A percentile compares a stretch with the other conserved stretches of the same genome.
Evolutionary conservation across 148 eudicot species (phyloP).

Genomic region (Linanthus parryae): DNA sequence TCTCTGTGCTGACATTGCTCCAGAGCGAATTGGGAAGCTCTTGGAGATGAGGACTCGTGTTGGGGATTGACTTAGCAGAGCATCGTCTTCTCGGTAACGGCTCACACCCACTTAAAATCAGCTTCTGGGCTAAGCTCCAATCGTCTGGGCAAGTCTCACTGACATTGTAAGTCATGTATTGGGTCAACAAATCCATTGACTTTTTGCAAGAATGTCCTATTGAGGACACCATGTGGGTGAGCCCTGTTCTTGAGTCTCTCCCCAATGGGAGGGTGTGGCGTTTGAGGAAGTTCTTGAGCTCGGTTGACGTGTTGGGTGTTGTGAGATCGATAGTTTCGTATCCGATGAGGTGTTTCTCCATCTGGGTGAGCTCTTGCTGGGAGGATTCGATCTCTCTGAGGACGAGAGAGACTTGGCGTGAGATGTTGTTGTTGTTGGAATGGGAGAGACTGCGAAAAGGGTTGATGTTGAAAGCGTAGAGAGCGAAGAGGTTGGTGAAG

Average conservation of each 20-base stretch:
- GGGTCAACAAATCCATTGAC: constrained; percentile 52
- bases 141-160: constrained; percentile 79
- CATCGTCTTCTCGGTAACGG: constrained; percentile 89
- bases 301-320: constrained; percentile 42
- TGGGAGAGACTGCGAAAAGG: constrained; percentile 25
- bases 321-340: constrained; percentile 72
- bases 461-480: constrained; percentile 63
- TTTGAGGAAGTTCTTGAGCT: constrained; percentile 54
- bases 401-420: constrained; percentile 74
- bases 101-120: constrained; percentile 69
- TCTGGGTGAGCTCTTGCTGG: constrained; percentile 68
- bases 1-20: constrained; percentile 66
- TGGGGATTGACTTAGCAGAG: constrained; percentile 54
- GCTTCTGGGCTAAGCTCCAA: constrained; percentile 61
- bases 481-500: constrained; percentile 80
- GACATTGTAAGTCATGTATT: constrained; percentile 62
- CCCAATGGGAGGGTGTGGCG: constrained; percentile 68
- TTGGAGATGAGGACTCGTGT: constrained; percentile 44
- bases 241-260: constrained; percentile 83
- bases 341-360: constrained; percentile 78
- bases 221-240: constrained; percentile 89
- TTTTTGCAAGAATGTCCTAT: constrained; percentile 77
- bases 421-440: constrained; percentile 64
- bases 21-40: constrained; percentile 74
- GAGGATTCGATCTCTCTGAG: constrained; percentile 74